Base-by-base conservation (phyloP, 306 rosid species). In the Lathyrus tuberosus region DNA sequence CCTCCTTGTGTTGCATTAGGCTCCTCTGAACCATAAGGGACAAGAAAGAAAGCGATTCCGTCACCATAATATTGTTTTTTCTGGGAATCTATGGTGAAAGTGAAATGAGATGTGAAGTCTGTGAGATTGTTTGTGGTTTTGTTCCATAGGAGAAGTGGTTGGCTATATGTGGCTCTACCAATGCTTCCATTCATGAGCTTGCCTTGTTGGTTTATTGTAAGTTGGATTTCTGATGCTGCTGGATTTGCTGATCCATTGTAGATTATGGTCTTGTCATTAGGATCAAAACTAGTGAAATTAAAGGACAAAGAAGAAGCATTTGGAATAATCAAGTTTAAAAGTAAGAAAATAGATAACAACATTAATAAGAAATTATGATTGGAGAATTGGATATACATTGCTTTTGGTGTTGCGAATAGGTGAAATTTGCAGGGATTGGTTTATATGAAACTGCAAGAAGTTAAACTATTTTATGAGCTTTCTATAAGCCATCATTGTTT, bases 41-140 rank as follows among this genome's bases (percentile, higher is more conserved):
- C 79, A 40, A 84, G 77, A 47, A 81, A 84, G 79, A 86, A 86
- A 0, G 86, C 77, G 11, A 84, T 11, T 2, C 86, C 92, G 53
- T 84, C 84, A 16, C 48, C 92, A 67, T 70, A 78, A 0, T 0
- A 0, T 6, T 5, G 9, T 9, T 3, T 9, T 3, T 40, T 33
- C 14, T 4, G 15, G 12, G 89, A 75, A 28, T 73, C 13, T 13
- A 87, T 78, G 56, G 46, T 26, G 11, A 84, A 76, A 58, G 80
- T 24, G 70, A 87, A 87, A 20, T 76, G 69, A 20, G 87, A 82
- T 14, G 44, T 51, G 69, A 87, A 87, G 54, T 81, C 79, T 13
- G 87, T 13, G 62, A 84, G 72, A 0, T 58, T 70, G 1, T 76
- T 20, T 0, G 87, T 65, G 31, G 44, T 41, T 26, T 76, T 82